A percentile compares a stretch with the other conserved stretches of the same genome.
phyloP scores from a whole-genome alignment of 23 red algal species.

The Gracilaria caudata region DNA sequence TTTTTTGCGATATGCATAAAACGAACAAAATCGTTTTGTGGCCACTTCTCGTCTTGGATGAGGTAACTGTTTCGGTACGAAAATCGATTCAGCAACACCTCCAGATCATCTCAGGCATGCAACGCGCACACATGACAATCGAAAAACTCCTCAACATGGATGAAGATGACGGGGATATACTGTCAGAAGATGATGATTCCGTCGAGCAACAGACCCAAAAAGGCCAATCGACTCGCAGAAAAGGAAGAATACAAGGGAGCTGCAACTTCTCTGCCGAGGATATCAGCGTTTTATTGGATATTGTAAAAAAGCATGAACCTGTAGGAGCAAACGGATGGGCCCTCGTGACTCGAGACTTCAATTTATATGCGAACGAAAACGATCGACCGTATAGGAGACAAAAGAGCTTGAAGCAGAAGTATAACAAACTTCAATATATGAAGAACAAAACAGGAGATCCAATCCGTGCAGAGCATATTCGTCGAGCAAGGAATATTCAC shows the following conservation, averaged over 20 bases:
- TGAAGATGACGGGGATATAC: too few relatives aligned
- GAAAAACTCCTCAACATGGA: too few relatives aligned
- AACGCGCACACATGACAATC: too few relatives aligned
- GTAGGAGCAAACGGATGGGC: neutral
- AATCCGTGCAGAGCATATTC: neutral
- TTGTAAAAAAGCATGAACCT: constrained; percentile 36
- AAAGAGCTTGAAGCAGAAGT: neutral
- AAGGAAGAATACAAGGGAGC: neutral
- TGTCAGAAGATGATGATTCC: too few relatives aligned
- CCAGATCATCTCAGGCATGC: too few relatives aligned
- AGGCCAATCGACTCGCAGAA: neutral
- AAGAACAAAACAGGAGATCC: constrained; percentile 31
- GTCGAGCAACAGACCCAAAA: too few relatives aligned
- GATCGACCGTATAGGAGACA: neutral
- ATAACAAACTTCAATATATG: constrained; percentile 14
- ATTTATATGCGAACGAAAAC: neutral
- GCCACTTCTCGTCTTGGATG: too few relatives aligned
- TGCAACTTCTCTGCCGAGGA: neutral
- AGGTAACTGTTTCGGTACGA: too few relatives aligned
- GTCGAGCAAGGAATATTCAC: neutral
- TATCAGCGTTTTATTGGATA: constrained; percentile 4
- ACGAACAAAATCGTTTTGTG: too few relatives aligned
- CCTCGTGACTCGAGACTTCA: neutral
- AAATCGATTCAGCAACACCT: too few relatives aligned
- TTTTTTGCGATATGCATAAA: too few relatives aligned